Conservation (phyloP, 2,329 filamentous ascomycete species). For the Emydomyces testavorans region DNA sequence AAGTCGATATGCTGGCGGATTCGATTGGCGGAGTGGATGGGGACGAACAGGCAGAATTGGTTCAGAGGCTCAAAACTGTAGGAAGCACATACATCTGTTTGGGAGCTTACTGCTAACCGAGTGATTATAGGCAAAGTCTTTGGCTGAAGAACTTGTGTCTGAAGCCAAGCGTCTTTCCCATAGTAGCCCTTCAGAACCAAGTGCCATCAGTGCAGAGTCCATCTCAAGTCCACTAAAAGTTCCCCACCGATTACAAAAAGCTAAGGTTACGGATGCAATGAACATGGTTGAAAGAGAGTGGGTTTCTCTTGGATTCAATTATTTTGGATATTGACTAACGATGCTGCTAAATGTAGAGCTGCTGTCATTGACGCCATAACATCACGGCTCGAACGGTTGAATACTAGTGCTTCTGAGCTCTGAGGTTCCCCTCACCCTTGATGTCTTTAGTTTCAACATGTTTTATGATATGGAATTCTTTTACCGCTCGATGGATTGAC, state of each 20-base stretch:
- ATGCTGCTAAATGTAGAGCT: slow-evolving; percentile 22
- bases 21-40: slow-evolving; percentile 26
- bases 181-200: slow-evolving; percentile 20
- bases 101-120: not conserved
- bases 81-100: slow-evolving; percentile 10
- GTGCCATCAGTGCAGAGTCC: slow-evolving; percentile 14
- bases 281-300: slow-evolving; percentile 41
- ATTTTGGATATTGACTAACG: slow-evolving; percentile 13
- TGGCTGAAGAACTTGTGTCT: slow-evolving; percentile 29
- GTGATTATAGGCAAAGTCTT: slow-evolving; percentile 30
- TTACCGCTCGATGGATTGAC: not conserved
- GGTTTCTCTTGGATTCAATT: slow-evolving; percentile 15
- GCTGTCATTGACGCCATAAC: slow-evolving; percentile 36
- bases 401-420: slow-evolving; percentile 19
- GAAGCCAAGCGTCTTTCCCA: slow-evolving; percentile 26
- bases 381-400: slow-evolving; percentile 31
- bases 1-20: slow-evolving; percentile 32
- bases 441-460: not conserved
- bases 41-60: slow-evolving; percentile 13
- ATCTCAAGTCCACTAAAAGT: slow-evolving; percentile 24
- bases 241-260: slow-evolving; percentile 35
- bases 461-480: not conserved
- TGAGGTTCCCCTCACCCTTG: not conserved
- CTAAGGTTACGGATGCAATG: slow-evolving; percentile 39
- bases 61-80: slow-evolving; percentile 32